Evolutionary conservation across 352 stramenopile genomes (phyloP).

Genomic region (Paralagenidium karlingii): DNA sequence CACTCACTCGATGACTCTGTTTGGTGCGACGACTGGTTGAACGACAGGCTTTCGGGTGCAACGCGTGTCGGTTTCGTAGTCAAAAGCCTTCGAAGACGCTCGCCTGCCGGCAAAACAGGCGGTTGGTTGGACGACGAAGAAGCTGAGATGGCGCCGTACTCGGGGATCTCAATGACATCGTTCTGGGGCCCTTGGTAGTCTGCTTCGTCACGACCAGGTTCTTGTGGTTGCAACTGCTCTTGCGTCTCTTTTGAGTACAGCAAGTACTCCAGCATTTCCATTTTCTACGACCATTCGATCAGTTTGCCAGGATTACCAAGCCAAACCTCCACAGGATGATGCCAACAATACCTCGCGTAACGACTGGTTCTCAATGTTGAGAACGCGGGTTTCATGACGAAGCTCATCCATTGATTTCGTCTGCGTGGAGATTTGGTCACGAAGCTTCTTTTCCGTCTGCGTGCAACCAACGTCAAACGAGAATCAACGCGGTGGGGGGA

Average conservation of each 20-base stretch:
- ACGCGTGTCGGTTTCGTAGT: neutral
- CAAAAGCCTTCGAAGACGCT: slow-evolving; percentile 12
- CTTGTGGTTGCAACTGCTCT: slow-evolving; percentile 2
- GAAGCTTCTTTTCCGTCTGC: slow-evolving; percentile 30
- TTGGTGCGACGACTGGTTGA: neutral
- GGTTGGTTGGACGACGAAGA: slow-evolving; percentile 1
- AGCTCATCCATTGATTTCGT: slow-evolving; percentile 11
- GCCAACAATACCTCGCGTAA: too few species aligned
- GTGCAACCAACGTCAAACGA: too few species aligned
- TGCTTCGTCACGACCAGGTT: neutral
- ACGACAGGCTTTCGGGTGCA: neutral
- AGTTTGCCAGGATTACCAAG: too few species aligned
- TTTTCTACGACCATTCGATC: too few species aligned
- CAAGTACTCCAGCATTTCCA: slow-evolving; percentile 47
- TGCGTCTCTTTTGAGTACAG: too few species aligned
- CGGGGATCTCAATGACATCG: slow-evolving; percentile 15
- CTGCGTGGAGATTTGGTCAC: slow-evolving; percentile 8
- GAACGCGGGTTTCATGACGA: slow-evolving; percentile 19
- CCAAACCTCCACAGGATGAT: too few species aligned
- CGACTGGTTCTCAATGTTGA: slow-evolving; percentile 41
- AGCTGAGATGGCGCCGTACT: slow-evolving; percentile 14
- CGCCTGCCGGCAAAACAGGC: slow-evolving; percentile 4
- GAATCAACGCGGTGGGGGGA: too few species aligned
- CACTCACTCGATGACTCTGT: neutral
- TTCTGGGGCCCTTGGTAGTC: slow-evolving; percentile 4